A percentile compares a stretch with the other conserved stretches of the same genome.
Evolutionary conservation across 2,329 filamentous ascomycete species (phyloP).

Genomic region (Alternaria postmessia): DNA sequence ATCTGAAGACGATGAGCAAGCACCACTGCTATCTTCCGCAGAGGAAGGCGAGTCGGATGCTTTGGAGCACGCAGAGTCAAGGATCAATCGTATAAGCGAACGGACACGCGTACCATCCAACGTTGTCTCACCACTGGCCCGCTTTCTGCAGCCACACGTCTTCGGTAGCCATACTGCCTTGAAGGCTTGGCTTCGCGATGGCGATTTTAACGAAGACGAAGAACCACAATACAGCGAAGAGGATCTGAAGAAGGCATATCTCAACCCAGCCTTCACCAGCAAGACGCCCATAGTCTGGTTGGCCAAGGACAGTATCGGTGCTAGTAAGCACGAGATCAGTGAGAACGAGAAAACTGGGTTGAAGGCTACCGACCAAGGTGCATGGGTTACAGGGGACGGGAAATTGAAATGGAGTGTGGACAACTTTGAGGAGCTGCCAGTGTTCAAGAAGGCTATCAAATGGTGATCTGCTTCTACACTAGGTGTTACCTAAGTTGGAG

Average conservation of each 20-base stretch:
- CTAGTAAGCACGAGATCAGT: slow-evolving; percentile 41
- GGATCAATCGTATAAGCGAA: slow-evolving; percentile 39
- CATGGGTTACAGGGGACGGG: slow-evolving; percentile 45
- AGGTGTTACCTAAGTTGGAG: background rate
- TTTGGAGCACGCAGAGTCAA: slow-evolving; percentile 26
- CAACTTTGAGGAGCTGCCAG: slow-evolving; percentile 43
- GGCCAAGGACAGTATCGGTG: slow-evolving; percentile 43
- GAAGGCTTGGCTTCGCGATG: slow-evolving; percentile 44
- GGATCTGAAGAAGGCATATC: slow-evolving; percentile 45
- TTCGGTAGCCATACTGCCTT: slow-evolving; percentile 47
- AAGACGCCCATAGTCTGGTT: slow-evolving; percentile 47
- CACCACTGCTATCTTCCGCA: slow-evolving; percentile 40
- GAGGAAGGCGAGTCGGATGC: slow-evolving; percentile 42
- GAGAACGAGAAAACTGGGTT: slow-evolving; percentile 43
- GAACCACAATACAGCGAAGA: slow-evolving; percentile 46
- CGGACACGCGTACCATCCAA: slow-evolving; percentile 33
- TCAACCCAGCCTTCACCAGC: slow-evolving; percentile 47
- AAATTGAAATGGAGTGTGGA: slow-evolving; percentile 42
- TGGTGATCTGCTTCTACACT: slow-evolving; percentile 28
- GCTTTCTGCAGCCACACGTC: slow-evolving; percentile 48
- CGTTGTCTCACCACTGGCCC: slow-evolving; percentile 40
- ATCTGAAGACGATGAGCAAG: slow-evolving; percentile 37
- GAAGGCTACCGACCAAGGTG: slow-evolving; percentile 42
- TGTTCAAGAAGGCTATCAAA: slow-evolving; percentile 41
- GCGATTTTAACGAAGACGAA: slow-evolving; percentile 42